Conservation (phyloP, 441 rosid genomes). For the Pelargonium citronellum region DNA sequence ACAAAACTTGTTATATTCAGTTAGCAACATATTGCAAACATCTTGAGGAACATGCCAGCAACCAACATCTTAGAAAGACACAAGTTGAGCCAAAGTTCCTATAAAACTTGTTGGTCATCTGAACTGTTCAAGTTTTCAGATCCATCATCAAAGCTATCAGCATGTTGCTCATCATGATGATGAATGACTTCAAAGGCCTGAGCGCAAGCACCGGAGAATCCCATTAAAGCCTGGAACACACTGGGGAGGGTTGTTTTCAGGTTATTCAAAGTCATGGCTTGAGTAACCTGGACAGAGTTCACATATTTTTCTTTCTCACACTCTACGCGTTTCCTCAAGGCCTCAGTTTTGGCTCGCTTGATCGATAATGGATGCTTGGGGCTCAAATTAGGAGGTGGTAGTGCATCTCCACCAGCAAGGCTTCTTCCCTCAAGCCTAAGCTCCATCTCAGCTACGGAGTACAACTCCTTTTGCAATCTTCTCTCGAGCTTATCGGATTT, state of each 20-base stretch:
- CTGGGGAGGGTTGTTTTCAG: conserved; percentile 72
- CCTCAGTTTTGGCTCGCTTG: conserved; percentile 59
- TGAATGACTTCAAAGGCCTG: conserved; percentile 50
- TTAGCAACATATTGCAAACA: neutral
- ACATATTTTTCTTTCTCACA: conserved; percentile 48
- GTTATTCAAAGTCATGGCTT: conserved; percentile 56
- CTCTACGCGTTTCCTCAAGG: conserved; percentile 49
- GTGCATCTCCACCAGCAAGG: conserved; percentile 31
- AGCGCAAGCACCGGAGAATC: conserved; percentile 49
- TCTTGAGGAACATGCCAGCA: neutral
- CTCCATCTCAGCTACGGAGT: conserved; percentile 58
- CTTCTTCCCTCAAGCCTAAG: conserved; percentile 40
- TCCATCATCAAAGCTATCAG: conserved; percentile 24
- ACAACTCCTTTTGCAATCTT: conserved; percentile 64
- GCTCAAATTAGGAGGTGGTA: conserved; percentile 31
- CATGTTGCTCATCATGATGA: conserved; percentile 22
- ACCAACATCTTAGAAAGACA: neutral
- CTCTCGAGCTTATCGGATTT: conserved; percentile 62
- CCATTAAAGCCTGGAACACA: conserved; percentile 63
- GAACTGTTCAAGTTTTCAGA: conserved; percentile 27
- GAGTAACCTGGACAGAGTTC: conserved; percentile 45
- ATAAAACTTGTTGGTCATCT: neutral
- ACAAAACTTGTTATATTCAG: conserved; percentile 11
- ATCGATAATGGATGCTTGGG: conserved; percentile 67
- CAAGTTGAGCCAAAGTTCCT: neutral